Evolutionary conservation across 495 filamentous ascomycete genomes (phyloP).

Genomic region (Cercophora scortea): DNA sequence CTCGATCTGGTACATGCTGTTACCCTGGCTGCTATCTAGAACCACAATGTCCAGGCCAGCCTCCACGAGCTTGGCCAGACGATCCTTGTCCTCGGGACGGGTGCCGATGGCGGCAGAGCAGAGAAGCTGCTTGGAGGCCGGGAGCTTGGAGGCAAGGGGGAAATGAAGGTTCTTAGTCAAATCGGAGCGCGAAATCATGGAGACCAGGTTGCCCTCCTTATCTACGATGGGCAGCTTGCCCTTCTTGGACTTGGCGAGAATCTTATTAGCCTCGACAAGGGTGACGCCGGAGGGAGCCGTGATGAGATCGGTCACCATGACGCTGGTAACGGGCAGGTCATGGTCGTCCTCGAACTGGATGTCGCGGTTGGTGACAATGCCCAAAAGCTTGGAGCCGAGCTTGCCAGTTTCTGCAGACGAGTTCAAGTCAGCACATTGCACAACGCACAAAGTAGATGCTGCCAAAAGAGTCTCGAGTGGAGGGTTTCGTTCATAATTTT

Average conservation of each 20-base stretch:
- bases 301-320: conserved; percentile 94
- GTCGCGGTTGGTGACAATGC: conserved; percentile 95
- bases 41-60: conserved; percentile 94
- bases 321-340: conserved; percentile 66
- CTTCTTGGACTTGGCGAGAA: conserved; percentile 94
- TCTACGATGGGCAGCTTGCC: conserved; percentile 98
- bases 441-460: conserved; percentile 3
- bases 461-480: conserved; percentile 27
- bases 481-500: conserved; percentile 30
- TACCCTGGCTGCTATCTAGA: conserved; percentile 93
- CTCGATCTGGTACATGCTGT: conserved; percentile 91
- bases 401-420: conserved; percentile 69
- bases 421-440: conserved; percentile 21
- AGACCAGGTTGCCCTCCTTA: conserved; percentile 74
- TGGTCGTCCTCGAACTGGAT: conserved; percentile 85
- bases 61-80: conserved; percentile 82
- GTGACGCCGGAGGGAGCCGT: conserved; percentile 82
- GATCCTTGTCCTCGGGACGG: conserved; percentile 78
- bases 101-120: conserved; percentile 94
- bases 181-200: conserved; percentile 93
- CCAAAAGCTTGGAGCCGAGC: conserved; percentile 87
- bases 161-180: conserved; percentile 98
- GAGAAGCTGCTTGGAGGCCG: conserved; percentile 95
- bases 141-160: conserved; percentile 92
- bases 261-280: conserved; percentile 81